Evolutionary conservation across 78 protist genomes (phyloP), one percentile per base, ranked within the genome.

Genomic region (Mantamonas sphyraenae): DNA sequence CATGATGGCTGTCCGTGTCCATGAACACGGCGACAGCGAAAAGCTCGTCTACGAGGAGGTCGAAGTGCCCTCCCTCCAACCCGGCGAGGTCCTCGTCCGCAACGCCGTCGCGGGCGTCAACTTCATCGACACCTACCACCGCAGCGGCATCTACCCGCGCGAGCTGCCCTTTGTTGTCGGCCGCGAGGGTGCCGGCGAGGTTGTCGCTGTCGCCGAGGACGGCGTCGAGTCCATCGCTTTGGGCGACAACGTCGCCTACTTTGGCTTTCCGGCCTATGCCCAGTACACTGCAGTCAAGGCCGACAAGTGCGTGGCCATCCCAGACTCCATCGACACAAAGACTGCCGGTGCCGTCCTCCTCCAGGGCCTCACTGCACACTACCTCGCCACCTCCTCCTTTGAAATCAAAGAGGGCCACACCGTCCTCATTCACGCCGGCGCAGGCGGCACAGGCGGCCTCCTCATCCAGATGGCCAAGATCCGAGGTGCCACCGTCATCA

Each of bases 391-490:
- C 43, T 55, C 65, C 2, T 64, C 79, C 3, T 67, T 65, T 37
- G 37, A 12, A 33, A 43, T 82, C 31, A 60, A 75, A 35, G 12
- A n/a, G 8, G 64, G 60, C 17, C 60, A 82, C 24, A 61, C 71
- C 12, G 80, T 76, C 40, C 58, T 88, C 22, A 79, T 88, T 37
- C 88, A 84, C 39, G 93, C 93, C 2, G 93, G 85, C 38, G 93
- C 93, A 1, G 93, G 93, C 17, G 93, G 93, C 66, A 35, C 76
- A 0, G 93, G 93, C 4, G 78, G 59, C 31, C 62, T 70, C 7
- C 31, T 83, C 4, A 47, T 58, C 12, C 93, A 88, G 66, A 71
- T 83, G 71, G 79, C 81, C 57, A 79, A 79, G 74, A 61, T 58
- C 17, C 68, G 70, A 3, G 93, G 87, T 40, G 81, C 76, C 0